Base-by-base conservation (phyloP, 179 eudicot species). In the Patellifolia procumbens region DNA sequence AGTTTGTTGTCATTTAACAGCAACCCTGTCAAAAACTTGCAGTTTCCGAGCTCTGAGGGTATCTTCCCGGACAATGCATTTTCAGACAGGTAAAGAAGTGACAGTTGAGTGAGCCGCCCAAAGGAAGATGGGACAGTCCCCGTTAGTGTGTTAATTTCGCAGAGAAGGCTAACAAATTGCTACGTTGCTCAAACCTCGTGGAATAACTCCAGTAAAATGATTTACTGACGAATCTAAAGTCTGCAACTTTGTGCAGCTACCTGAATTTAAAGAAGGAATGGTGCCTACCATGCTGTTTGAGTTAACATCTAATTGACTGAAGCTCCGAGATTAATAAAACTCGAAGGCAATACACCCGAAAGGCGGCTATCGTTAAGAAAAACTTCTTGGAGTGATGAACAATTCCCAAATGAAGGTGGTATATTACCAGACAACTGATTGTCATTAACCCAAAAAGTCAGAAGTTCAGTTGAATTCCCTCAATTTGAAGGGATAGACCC, bases 41-140 rank as follows among this genome's bases (percentile, higher is more conserved):
- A 91, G 8, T 86, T 87, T 16, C 98, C 97, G 67, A 94, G 93
- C 80, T 92, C 92, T 5, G 90, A 82, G 17, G 94, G 94, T 71
- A 94, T 91, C 32, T 49, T 75, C 19, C 98, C 97, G 2, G 89
- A 82, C 37, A 94, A 78, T 37, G 45, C 26, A 79, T 94, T 94
- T 24, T 79, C 76, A 60, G 78, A 42, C 24, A 94, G 88, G 79
- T 83, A 84, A 49, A 94, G 91, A 9, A 10, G 5, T 29, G 80
- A 70, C 34, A 94, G 81, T 39, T 81, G 39, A 0, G 86, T 60
- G 12, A 94, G 93, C 31, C 69, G 74, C 66, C 97, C 96, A 1
- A 94, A 46, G 71, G 90, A 86, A 67, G 91, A 77, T 15, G 96
- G 97, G 72, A 94, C 88, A 13, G 61, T 62, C 59, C 98, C 97